Evolutionary conservation across 2,329 filamentous ascomycete species (phyloP).

Genomic region (Fusarium sororula): DNA sequence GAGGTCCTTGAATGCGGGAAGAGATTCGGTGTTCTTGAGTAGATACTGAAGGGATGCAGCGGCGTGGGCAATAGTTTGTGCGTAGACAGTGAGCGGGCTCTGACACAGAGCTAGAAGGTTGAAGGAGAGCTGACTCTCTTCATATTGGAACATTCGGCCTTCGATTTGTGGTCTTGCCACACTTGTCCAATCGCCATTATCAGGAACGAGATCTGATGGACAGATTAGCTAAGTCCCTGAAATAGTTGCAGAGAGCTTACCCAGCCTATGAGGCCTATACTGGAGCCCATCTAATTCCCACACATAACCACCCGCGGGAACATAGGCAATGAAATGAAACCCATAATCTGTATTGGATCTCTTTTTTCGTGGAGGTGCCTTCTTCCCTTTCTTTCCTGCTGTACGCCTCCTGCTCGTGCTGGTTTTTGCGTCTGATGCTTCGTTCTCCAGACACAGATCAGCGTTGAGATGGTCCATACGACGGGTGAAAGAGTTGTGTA

Average conservation of each 20-base stretch:
- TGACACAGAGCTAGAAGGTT: constrained; percentile 79
- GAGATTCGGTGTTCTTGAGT: constrained; percentile 43
- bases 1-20: constrained; percentile 33
- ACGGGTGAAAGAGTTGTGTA: constrained; percentile 88
- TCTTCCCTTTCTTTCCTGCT: constrained; percentile 50
- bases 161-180: constrained; percentile 72
- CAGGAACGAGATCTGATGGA: constrained; percentile 21
- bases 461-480: constrained; percentile 80
- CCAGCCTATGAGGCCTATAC: constrained; percentile 64
- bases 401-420: constrained; percentile 47
- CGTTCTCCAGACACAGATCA: constrained; percentile 71
- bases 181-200: constrained; percentile 68
- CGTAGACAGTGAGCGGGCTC: constrained; percentile 66
- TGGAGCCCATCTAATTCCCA: constrained; percentile 93
- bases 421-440: constrained; percentile 53
- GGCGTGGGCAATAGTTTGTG: constrained; percentile 55
- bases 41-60: constrained; percentile 53
- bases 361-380: constrained; percentile 44
- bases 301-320: constrained; percentile 76
- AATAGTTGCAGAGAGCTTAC: constrained; percentile 31
- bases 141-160: constrained; percentile 72
- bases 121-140: constrained; percentile 74
- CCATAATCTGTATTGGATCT: constrained; percentile 65
- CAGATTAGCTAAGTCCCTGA: constrained; percentile 1
- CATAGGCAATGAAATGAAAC: constrained; percentile 91